Base-by-base conservation (phyloP, 805 yeast species). In the Saccharomycopsis sp. region DNA sequence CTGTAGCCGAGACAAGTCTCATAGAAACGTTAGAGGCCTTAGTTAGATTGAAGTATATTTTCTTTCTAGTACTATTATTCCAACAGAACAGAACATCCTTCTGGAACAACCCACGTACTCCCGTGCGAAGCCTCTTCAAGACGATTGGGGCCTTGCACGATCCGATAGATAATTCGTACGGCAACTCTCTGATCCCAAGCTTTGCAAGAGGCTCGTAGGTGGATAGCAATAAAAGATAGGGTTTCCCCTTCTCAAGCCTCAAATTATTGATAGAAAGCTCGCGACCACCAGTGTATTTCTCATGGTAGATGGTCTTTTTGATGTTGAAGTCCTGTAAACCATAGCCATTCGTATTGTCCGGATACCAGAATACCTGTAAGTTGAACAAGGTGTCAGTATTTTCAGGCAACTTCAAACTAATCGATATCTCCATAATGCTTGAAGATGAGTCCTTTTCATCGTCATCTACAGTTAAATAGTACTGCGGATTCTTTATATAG, bases 401-500 rank as follows among this genome's bases (percentile, higher is more conserved):
- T 0, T 67, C 62, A 29, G 71, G 64, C 15, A 73, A 64, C 1
- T 66, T 25, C 3, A 56, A 64, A 34, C 22, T 17, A 7, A 72
- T 15, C 23, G 53, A 61, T 3, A 64, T 35, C 2, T 42, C 38
- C 20, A 41, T n/a, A 17, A 53, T 20, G 49, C 52, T 52, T 9
- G 50, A 12, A n/a, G 60, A 64, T 62, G 52, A 60, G 19, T 19
- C 69, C 61, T 8, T 56, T 58, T 62, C 58, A 1, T 56, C 41
- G 0, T 70, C 66, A 12, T 67, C 66, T 0, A 78, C 42, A 7
- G 62, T 66, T 54, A 78, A 47, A 34, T 67, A 70, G 60, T 72
- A 83, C 62, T 83, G 88, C 0, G 89, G 89, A 62, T 85, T 85
- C 8, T 72, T 65, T 20, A 78, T 65, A 63, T 75, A 85, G 0